Evolutionary conservation across 169 alveolate species (phyloP), one percentile per base, ranked within the genome.

Genomic region (Plasmodium chabaudi): DNA sequence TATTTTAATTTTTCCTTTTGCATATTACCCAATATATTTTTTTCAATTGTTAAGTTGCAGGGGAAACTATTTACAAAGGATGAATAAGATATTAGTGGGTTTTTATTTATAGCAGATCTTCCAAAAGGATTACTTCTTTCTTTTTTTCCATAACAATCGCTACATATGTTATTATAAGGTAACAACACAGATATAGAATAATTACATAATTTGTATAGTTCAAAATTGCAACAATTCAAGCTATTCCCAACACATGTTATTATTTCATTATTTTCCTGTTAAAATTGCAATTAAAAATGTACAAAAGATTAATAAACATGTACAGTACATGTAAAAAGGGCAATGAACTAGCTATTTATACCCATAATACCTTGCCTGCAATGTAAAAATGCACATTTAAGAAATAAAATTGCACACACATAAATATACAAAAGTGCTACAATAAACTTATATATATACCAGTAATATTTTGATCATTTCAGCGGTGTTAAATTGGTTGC

Each of bases 201-300:
- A 44, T 63, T 60, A n/a, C 93, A 92, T 56, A 84, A 70, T 7
- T 77, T 72, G 82, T 73, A 92, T 34, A 92, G 44, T 51, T 60
- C 91, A 53, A 92, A 92, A 88, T 92, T 92, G 25, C 71, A 19
- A 51, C 88, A 69, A 47, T 79, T 82, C 47, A 88, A 64, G 64
- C 93, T 75, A 56, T 87, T 72, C 7, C 95, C 95, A n/a, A 92
- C 93, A 56, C 92, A 77, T 12, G 93, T 72, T 46, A 92, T 89
- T 19, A 89, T 89, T 57, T 92, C 95, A 27, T 67, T 72, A 49
- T 92, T 73, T 59, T 92, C 93, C 92, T 92, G 73, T 9, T n/a
- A 46, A 7, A 27, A 15, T 6, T 5, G 5, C 7, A 34, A 34
- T 34, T 34, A 34, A 34, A 34, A 34, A 34, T 34, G 42, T 34